These are phyloP conservation scores for Chlamydomonas applanata DNA, from an alignment of 139 green algal species.

Conservation along the genomic window DNA sequence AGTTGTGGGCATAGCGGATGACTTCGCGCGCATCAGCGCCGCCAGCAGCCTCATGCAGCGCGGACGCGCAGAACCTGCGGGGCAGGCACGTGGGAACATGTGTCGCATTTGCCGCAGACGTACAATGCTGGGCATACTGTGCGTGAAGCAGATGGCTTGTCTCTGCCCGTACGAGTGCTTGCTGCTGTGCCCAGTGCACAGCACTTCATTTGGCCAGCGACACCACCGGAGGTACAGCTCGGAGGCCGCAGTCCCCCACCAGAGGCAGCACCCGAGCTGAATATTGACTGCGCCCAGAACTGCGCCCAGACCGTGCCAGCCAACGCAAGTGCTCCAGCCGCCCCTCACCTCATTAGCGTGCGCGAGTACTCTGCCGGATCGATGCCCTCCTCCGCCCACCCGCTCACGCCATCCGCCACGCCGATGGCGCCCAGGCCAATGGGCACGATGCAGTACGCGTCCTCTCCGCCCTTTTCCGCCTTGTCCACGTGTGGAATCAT, in stretches of 20 bases:
- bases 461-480: constrained; percentile 76
- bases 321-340: neutral
- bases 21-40: constrained; percentile 32
- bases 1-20: constrained; percentile 48
- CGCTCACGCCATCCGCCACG: constrained; percentile 87
- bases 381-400: constrained; percentile 85
- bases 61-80: constrained; percentile 21
- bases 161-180: neutral
- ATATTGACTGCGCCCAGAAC: neutral
- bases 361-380: constrained; percentile 79
- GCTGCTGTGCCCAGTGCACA: too few species aligned
- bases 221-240: too few species aligned
- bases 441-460: constrained; percentile 79
- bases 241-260: too few species aligned
- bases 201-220: too few species aligned
- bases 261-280: too few species aligned
- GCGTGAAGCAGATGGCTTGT: too few species aligned
- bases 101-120: too few species aligned
- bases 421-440: constrained; percentile 61
- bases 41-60: constrained; percentile 16
- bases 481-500: constrained; percentile 82
- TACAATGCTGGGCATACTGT: too few species aligned
- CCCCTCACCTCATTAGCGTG: constrained; percentile 45
- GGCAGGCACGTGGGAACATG: neutral
- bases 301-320: constrained; percentile 12